These are phyloP conservation scores for Annona squamosa DNA, from an alignment of 164 flowering plant species.

Conservation along the genomic window DNA sequence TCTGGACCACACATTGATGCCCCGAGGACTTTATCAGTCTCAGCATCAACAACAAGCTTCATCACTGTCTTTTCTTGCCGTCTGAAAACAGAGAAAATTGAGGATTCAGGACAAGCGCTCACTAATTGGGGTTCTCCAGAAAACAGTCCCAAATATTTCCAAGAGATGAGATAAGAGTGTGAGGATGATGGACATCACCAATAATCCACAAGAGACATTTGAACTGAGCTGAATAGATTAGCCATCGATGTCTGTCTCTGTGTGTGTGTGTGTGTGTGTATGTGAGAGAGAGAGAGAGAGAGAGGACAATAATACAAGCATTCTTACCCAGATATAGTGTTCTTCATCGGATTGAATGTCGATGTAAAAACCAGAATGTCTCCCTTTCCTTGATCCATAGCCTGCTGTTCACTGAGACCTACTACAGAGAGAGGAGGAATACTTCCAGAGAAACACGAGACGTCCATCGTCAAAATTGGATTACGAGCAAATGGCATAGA, in stretches of 20 bases:
- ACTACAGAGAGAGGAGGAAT: constrained; percentile 95
- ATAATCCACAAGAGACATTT: neutral
- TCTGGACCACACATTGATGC: constrained; percentile 98
- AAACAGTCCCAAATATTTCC: neutral
- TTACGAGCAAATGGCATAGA: neutral
- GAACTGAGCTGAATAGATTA: too few species aligned
- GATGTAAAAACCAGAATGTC: constrained; percentile 80
- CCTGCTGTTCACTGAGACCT: constrained; percentile 85
- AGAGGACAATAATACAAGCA: neutral
- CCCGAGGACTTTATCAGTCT: constrained; percentile 85
- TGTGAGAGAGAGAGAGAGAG: neutral
- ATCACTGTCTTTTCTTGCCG: constrained; percentile 83
- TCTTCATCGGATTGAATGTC: constrained; percentile 92
- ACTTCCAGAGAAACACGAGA: constrained; percentile 38
- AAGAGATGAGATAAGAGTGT: neutral
- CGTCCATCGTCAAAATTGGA: neutral
- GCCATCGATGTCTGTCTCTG: neutral
- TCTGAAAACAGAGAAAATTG: constrained; percentile 27
- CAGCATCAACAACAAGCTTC: constrained; percentile 89
- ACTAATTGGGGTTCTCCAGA: neutral
- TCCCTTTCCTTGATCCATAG: constrained; percentile 68
- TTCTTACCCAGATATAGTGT: constrained; percentile 82
- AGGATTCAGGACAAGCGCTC: neutral
- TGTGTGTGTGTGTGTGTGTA: too few species aligned
- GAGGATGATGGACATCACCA: neutral